phyloP scores from a whole-genome alignment of 169 alveolate genomes.

The Neospora caninum region DNA sequence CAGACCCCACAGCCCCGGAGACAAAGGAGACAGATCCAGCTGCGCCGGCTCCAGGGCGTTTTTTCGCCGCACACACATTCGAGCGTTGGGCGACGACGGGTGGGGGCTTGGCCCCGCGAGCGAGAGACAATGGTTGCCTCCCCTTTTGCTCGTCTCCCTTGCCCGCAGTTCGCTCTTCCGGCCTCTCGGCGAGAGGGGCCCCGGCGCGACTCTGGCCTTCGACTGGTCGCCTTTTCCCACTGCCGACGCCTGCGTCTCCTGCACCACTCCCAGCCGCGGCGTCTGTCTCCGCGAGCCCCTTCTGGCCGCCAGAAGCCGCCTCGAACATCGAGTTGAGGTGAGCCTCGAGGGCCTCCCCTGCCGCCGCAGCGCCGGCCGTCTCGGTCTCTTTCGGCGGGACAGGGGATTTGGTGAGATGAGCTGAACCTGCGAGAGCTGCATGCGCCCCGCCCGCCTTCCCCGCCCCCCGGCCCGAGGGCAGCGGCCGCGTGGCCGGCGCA shows the following conservation, averaged over 20 bases:
- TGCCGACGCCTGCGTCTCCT: background rate
- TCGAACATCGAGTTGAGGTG: too few species aligned
- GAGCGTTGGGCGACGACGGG: background rate
- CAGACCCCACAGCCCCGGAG: background rate
- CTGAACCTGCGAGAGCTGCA: background rate
- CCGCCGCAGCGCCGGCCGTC: too few species aligned
- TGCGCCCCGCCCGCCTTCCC: background rate
- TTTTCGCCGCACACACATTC: background rate
- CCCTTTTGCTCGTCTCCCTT: background rate
- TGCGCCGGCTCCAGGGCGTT: background rate
- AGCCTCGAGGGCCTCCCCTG: too few species aligned
- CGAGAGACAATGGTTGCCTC: background rate
- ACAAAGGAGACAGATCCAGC: background rate
- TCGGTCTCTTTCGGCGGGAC: background rate
- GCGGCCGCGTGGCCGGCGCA: background rate
- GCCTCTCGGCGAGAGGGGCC: background rate
- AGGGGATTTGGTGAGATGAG: background rate
- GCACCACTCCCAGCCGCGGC: too few species aligned
- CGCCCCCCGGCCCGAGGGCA: background rate
- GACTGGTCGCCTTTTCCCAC: background rate
- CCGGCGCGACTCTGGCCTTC: background rate
- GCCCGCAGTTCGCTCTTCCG: background rate
- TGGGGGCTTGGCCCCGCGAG: background rate
- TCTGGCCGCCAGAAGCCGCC: too few species aligned
- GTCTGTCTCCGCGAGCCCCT: too few species aligned